A percentile compares a stretch with the other conserved stretches of the same genome.
Conservation (phyloP, 2,329 filamentous ascomycete species). For the Colletotrichum melonis region DNA sequence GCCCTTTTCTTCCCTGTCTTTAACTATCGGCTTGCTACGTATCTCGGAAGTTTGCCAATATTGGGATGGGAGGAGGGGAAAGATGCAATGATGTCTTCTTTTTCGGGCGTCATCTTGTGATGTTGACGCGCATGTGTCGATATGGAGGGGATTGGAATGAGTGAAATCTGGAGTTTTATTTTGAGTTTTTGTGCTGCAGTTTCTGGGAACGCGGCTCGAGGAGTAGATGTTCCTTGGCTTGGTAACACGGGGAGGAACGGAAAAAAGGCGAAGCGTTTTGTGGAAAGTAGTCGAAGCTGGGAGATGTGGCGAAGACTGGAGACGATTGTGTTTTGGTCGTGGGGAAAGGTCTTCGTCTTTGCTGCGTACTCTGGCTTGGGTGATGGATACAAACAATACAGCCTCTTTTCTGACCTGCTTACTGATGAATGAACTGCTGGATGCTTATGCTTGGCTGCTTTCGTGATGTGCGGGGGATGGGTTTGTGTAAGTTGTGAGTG, state of each 20-base stretch:
- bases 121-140: not conserved
- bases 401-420: too few species aligned
- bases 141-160: not conserved
- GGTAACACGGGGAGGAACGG: not conserved
- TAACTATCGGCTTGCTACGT: not conserved
- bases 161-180: not conserved
- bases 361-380: not conserved
- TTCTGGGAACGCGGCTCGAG: not conserved
- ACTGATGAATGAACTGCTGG: too few species aligned
- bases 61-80: not conserved
- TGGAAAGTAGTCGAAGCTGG: not conserved
- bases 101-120: not conserved
- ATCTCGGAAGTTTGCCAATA: not conserved
- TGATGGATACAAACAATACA: too few species aligned
- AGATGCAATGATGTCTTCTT: not conserved
- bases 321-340: not conserved
- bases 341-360: not conserved
- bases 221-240: not conserved
- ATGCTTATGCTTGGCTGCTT: too few species aligned
- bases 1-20: not conserved
- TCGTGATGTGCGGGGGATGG: too few species aligned
- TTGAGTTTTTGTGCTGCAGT: not conserved
- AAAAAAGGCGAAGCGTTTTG: not conserved
- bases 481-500: too few species aligned
- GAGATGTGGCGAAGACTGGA: not conserved